Evolutionary conservation across 177 flowering plant species (phyloP).

Genomic region (Vitis hybrid): DNA sequence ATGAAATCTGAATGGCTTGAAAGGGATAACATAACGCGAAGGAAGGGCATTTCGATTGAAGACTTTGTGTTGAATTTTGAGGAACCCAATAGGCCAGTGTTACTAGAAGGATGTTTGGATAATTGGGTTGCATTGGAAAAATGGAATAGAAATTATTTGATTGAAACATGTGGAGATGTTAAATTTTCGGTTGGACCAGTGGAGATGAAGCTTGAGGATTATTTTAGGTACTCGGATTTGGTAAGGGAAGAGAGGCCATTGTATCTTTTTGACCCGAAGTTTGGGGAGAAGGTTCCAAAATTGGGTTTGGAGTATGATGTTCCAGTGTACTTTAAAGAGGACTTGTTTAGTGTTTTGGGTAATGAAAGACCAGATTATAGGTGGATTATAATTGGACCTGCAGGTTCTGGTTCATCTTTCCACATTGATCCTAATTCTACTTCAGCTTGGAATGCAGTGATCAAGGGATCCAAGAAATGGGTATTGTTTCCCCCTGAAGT

Average conservation of each 20-base stretch:
- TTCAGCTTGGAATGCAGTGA: constrained; percentile 98
- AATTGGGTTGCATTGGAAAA: constrained; percentile 74
- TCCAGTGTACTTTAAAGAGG: constrained; percentile 84
- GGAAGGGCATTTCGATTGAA: constrained; percentile 68
- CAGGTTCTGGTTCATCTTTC: constrained; percentile 94
- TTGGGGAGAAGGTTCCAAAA: constrained; percentile 77
- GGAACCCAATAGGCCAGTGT: constrained; percentile 85
- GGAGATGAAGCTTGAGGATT: constrained; percentile 79
- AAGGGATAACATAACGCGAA: constrained; percentile 76
- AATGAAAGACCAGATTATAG: constrained; percentile 90
- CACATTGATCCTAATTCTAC: constrained; percentile 99
- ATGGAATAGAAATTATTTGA: constrained; percentile 80
- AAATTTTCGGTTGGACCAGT: constrained; percentile 84
- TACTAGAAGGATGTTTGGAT: constrained; percentile 88
- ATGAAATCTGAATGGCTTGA: constrained; percentile 94
- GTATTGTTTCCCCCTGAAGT: constrained; percentile 90
- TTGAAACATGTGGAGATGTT: constrained; percentile 55
- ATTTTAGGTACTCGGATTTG: constrained; percentile 73
- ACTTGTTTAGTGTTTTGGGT: constrained; percentile 81
- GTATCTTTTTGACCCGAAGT: constrained; percentile 93
- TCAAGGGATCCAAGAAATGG: constrained; percentile 96
- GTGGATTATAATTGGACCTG: constrained; percentile 93
- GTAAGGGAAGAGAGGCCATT: constrained; percentile 90
- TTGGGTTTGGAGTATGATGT: constrained; percentile 80
- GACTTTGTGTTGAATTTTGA: constrained; percentile 76